These are phyloP conservation scores for Ustilago tritici DNA, from an alignment of 1,284 basidiomycete species.

Conservation along the genomic window DNA sequence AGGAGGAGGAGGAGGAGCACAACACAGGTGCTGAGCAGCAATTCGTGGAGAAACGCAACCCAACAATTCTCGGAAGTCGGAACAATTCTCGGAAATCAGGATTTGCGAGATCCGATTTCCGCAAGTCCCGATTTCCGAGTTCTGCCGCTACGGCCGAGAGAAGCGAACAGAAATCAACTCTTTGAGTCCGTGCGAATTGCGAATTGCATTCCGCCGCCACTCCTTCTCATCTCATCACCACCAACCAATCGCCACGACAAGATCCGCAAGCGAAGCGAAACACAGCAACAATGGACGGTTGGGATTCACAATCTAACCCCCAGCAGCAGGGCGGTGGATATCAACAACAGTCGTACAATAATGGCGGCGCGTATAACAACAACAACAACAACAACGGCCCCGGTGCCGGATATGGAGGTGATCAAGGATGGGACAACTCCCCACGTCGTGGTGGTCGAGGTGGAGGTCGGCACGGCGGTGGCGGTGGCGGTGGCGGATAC, in stretches of 20 bases:
- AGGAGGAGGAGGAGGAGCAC: neutral
- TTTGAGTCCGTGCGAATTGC: constrained; percentile 19
- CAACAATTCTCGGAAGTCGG: neutral
- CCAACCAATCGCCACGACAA: neutral
- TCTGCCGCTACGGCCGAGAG: neutral
- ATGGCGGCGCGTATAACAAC: constrained; percentile 8
- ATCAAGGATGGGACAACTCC: constrained; percentile 42
- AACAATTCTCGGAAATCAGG: neutral
- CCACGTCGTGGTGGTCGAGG: constrained; percentile 47
- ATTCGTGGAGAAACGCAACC: neutral
- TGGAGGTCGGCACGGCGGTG: constrained; percentile 15
- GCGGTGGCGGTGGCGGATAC: constrained; percentile 25
- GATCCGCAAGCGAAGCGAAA: neutral
- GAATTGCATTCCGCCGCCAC: no score
- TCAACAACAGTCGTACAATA: constrained; percentile 25
- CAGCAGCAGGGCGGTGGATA: constrained; percentile 11
- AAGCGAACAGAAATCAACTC: neutral
- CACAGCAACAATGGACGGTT: constrained; percentile 30
- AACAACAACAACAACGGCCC: neutral
- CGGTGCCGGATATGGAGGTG: constrained; percentile 11
- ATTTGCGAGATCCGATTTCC: constrained; percentile 10
- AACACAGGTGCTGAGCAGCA: neutral
- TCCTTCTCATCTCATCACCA: neutral
- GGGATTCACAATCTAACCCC: constrained; percentile 19
- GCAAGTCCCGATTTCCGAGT: constrained; percentile 20